These are phyloP conservation scores for Ogataea naganishii DNA, from an alignment of 805 yeast genomes.

Conservation along the genomic window DNA sequence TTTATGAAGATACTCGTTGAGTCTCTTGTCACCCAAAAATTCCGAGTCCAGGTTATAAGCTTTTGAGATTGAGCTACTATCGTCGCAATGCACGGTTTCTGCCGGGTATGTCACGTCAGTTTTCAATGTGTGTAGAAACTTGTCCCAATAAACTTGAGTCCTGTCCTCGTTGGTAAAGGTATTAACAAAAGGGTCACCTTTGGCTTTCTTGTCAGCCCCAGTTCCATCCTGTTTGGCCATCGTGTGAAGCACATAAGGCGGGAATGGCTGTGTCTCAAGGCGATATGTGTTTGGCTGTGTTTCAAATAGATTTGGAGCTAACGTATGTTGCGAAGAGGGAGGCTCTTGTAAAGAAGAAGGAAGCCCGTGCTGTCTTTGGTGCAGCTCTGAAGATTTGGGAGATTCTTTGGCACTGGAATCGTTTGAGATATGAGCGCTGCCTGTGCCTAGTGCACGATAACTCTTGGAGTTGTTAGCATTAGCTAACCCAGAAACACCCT, in stretches of 20 bases:
- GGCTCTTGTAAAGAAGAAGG: too few species aligned
- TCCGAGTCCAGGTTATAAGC: conserved; percentile 30
- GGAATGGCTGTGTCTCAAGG: conserved; percentile 29
- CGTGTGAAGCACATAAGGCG: conserved; percentile 59
- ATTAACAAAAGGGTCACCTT: conserved; percentile 14
- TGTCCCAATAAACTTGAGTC: conserved; percentile 13
- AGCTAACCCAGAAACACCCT: too few species aligned
- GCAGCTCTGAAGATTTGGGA: not conserved
- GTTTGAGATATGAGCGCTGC: too few species aligned
- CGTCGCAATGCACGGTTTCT: conserved; percentile 20
- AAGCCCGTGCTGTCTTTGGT: not conserved
- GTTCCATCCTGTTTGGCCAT: conserved; percentile 28
- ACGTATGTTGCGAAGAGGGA: too few species aligned
- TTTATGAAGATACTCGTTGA: conserved; percentile 41
- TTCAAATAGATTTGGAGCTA: not conserved
- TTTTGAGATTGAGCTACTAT: conserved; percentile 9
- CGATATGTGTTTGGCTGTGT: conserved; percentile 10
- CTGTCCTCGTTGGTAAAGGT: conserved; percentile 7
- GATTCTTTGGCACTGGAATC: conserved; percentile 1
- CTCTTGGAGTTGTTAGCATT: too few species aligned
- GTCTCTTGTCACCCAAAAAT: conserved; percentile 69
- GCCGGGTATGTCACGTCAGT: conserved; percentile 18
- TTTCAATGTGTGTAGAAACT: conserved; percentile 12
- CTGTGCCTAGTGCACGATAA: too few species aligned
- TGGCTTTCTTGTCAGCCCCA: conserved; percentile 1